Evolutionary conservation across 768 basidiomycete species (phyloP).

Genomic region (Rhizopogon rudus): DNA sequence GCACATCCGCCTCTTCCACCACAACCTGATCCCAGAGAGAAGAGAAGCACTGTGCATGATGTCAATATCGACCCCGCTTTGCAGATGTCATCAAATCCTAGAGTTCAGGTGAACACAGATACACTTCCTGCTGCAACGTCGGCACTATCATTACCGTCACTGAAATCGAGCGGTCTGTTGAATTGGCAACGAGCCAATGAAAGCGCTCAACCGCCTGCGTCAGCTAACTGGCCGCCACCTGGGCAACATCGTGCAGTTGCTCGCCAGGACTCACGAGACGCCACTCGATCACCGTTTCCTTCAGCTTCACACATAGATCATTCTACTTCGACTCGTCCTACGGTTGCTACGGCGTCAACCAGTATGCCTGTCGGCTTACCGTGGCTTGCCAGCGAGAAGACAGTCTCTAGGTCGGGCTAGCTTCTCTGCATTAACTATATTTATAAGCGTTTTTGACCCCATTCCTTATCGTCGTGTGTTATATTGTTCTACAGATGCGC

Average conservation of each 20-base stretch:
- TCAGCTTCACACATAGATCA: conserved; percentile 11
- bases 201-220: conserved; percentile 4
- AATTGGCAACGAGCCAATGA: conserved; percentile 34
- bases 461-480: not conserved
- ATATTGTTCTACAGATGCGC: not conserved
- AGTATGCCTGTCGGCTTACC: conserved; percentile 63
- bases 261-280: conserved; percentile 17
- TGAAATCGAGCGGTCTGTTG: conserved; percentile 70
- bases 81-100: conserved; percentile 18
- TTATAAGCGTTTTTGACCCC: not conserved
- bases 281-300: conserved; percentile 8
- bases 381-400: conserved; percentile 65
- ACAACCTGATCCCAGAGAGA: conserved; percentile 19
- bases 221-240: conserved; percentile 18
- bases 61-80: conserved; percentile 28
- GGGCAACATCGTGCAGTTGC: conserved; percentile 16
- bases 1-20: conserved; percentile 7
- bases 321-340: conserved; percentile 7
- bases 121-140: conserved; percentile 15
- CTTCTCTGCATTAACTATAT: not conserved
- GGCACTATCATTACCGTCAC: conserved; percentile 56
- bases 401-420: conserved; percentile 24
- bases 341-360: conserved; percentile 14
- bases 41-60: conserved; percentile 20
- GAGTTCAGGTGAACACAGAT: conserved; percentile 12